These are phyloP conservation scores for Spathaspora gorwiae DNA, from an alignment of 805 yeast genomes.

Conservation along the genomic window DNA sequence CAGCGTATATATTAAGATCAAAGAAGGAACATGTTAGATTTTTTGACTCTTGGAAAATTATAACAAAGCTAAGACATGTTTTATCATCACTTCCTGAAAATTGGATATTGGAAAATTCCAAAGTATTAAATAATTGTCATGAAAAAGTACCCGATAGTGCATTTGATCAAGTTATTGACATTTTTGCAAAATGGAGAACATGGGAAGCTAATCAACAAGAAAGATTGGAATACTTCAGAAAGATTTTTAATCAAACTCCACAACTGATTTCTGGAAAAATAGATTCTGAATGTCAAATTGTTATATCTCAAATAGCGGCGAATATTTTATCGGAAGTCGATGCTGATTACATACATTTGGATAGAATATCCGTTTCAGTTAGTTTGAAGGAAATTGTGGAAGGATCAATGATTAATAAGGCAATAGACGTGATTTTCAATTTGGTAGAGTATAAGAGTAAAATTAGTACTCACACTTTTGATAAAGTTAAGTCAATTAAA, in stretches of 20 bases:
- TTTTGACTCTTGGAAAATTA: slow-evolving; percentile 82
- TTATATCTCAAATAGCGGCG: slow-evolving; percentile 2
- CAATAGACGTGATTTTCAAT: slow-evolving; percentile 9
- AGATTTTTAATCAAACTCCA: slow-evolving; percentile 6
- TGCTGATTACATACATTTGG: slow-evolving; percentile 2
- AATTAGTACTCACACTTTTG: slow-evolving; percentile 12
- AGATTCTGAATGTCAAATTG: not conserved
- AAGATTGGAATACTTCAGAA: slow-evolving; percentile 16
- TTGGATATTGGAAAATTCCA: slow-evolving; percentile 41
- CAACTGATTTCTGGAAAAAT: too few relatives aligned
- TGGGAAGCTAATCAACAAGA: slow-evolving; percentile 68
- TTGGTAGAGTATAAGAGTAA: slow-evolving; percentile 16
- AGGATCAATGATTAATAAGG: slow-evolving; percentile 1
- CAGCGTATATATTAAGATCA: slow-evolving; percentile 74
- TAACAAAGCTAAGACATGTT: slow-evolving; percentile 75
- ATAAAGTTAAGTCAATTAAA: not conserved
- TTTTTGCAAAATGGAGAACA: slow-evolving; percentile 77
- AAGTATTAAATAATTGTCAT: slow-evolving; percentile 14
- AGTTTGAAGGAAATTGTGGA: not conserved
- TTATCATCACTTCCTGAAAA: slow-evolving; percentile 50
- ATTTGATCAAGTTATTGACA: slow-evolving; percentile 46
- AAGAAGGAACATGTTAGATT: slow-evolving; percentile 70
- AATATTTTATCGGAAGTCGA: slow-evolving; percentile 1
- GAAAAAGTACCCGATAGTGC: slow-evolving; percentile 47
- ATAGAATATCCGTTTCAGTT: not conserved